These are phyloP conservation scores for Hypsizygus marmoreus DNA, from an alignment of 768 basidiomycete genomes.

Conservation along the genomic window DNA sequence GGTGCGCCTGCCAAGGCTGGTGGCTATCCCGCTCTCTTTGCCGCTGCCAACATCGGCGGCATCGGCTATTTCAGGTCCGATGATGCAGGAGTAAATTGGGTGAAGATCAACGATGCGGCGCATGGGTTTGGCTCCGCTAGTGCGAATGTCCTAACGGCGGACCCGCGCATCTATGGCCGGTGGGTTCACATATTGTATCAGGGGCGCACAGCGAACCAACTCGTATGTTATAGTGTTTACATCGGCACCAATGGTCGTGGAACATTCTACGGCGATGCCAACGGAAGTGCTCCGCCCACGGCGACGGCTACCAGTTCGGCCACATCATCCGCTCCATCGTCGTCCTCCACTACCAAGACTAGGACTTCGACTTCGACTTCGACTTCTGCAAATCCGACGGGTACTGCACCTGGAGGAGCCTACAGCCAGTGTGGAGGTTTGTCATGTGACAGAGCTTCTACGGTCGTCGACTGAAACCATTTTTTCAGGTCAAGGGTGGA, in stretches of 20 bases:
- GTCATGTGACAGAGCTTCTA: background rate
- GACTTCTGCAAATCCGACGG: slow-evolving; percentile 24
- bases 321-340: slow-evolving; percentile 13
- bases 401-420: slow-evolving; percentile 29
- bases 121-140: slow-evolving; percentile 58
- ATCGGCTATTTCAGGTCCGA: slow-evolving; percentile 60
- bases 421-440: slow-evolving; percentile 49
- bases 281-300: slow-evolving; percentile 31
- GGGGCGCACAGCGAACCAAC: background rate
- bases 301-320: slow-evolving; percentile 23
- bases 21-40: slow-evolving; percentile 57
- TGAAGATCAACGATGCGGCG: slow-evolving; percentile 56
- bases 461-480: background rate
- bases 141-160: slow-evolving; percentile 50
- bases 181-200: slow-evolving; percentile 23
- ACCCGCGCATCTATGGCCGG: slow-evolving; percentile 58
- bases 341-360: slow-evolving; percentile 22
- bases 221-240: slow-evolving; percentile 45
- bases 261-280: slow-evolving; percentile 51
- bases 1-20: slow-evolving; percentile 51
- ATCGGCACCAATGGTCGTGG: slow-evolving; percentile 65
- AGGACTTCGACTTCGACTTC: slow-evolving; percentile 21
- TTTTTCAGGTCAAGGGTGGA: slow-evolving; percentile 34
- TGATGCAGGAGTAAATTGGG: slow-evolving; percentile 57
- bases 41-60: slow-evolving; percentile 51